Percentiles rank a stretch among this genome's conserved stretches.
These are phyloP conservation scores for Ganoderma multipileum DNA, from an alignment of 1,284 basidiomycete species.

Conservation along the genomic window DNA sequence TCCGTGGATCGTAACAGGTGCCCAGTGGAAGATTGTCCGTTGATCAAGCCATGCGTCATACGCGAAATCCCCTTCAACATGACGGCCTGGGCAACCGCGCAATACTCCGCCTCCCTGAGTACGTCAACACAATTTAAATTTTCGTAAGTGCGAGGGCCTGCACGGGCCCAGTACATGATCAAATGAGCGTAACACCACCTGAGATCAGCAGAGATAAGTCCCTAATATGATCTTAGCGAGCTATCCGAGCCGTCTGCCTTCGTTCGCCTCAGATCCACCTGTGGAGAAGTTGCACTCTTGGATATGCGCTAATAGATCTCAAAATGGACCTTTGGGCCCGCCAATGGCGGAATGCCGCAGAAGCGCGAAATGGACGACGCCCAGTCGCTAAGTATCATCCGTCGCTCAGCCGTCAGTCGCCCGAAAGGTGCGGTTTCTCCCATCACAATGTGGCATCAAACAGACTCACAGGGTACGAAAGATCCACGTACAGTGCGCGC, in stretches of 20 bases:
- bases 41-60: neutral
- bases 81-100: neutral
- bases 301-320: neutral
- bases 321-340: neutral
- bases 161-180: conserved; percentile 3
- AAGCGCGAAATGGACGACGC: neutral
- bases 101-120: neutral
- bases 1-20: neutral
- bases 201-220: conserved; percentile 19
- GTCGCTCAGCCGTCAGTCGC: conserved; percentile 7
- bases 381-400: neutral
- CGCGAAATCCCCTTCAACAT: neutral
- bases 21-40: neutral
- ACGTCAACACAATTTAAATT: neutral
- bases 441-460: conserved; percentile 27
- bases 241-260: conserved; percentile 10
- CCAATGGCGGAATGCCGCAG: neutral
- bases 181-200: conserved; percentile 12
- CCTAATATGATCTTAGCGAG: conserved; percentile 14
- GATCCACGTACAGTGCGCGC: conserved; percentile 14
- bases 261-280: neutral
- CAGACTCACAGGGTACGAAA: conserved; percentile 12
- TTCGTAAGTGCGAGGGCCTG: neutral
- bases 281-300: neutral
- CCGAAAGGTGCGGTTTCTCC: conserved; percentile 8